Evolutionary conservation across 73 alveolate species (phyloP).

Genomic region (Urostyla sp.): DNA sequence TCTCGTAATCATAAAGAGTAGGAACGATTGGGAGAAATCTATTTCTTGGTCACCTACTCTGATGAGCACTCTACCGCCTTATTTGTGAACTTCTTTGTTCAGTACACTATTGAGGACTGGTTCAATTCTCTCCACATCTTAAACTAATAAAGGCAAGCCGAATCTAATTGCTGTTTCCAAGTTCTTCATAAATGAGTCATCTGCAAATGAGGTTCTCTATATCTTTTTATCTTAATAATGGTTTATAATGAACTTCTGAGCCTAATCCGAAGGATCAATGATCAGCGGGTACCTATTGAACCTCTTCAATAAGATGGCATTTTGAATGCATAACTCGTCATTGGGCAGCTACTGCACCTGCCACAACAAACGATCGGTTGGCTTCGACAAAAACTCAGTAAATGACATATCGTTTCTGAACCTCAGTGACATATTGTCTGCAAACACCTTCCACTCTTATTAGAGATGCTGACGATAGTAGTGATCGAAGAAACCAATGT

Average conservation of each 20-base stretch:
- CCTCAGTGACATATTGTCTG: slow-evolving; percentile 74
- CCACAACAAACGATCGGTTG: slow-evolving; percentile 98
- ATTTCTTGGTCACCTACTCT: slow-evolving; percentile 99
- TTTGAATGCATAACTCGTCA: slow-evolving; percentile 97
- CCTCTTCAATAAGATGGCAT: slow-evolving; percentile 97
- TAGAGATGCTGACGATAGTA: slow-evolving; percentile 82
- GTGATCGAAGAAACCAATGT: slow-evolving; percentile 99
- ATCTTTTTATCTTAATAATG: slow-evolving; percentile 90
- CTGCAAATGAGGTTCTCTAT: slow-evolving; percentile 96
- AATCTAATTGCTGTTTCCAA: slow-evolving; percentile 98
- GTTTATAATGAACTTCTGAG: slow-evolving; percentile 78
- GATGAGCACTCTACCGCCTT: slow-evolving; percentile 98
- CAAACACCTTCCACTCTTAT: slow-evolving; percentile 81
- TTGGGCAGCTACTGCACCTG: slow-evolving; percentile 94
- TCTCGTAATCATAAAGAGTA: slow-evolving; percentile 97
- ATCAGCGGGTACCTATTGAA: slow-evolving; percentile 98
- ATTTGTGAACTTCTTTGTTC: slow-evolving; percentile 97
- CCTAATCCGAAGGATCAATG: slow-evolving; percentile 99
- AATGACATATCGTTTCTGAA: slow-evolving; percentile 84
- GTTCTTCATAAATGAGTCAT: slow-evolving; percentile 95
- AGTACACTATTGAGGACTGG: slow-evolving; percentile 98
- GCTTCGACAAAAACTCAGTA: slow-evolving; percentile 97
- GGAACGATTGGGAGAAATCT: slow-evolving; percentile 97
- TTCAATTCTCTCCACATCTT: slow-evolving; percentile 99
- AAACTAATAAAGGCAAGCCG: slow-evolving; percentile 98